These are phyloP conservation scores for Diospyros lotus DNA, from an alignment of 148 eudicot species.

Conservation along the genomic window DNA sequence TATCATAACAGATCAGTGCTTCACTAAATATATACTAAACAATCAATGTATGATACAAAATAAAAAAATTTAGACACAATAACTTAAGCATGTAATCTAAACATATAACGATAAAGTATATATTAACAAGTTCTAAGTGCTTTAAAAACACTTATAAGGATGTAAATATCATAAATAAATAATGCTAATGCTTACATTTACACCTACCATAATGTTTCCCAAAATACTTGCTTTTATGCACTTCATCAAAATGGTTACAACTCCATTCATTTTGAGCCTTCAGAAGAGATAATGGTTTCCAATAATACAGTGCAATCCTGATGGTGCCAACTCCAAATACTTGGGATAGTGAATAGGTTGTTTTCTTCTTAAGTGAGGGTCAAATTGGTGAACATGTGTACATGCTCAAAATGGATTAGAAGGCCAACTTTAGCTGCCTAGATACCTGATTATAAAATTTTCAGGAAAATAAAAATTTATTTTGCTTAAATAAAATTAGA, in stretches of 20 bases:
- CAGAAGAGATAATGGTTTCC: neutral
- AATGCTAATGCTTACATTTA: too few species aligned
- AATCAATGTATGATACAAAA: too few species aligned
- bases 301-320: neutral
- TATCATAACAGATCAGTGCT: too few species aligned
- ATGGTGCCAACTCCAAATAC: neutral
- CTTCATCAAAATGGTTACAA: neutral
- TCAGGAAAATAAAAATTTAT: neutral
- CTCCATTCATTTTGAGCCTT: neutral
- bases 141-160: neutral
- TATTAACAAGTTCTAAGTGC: neutral
- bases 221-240: too few species aligned
- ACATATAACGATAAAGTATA: too few species aligned
- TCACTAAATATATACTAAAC: too few species aligned
- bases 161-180: too few species aligned
- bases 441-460: neutral
- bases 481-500: too few species aligned
- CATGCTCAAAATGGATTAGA: neutral
- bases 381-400: neutral
- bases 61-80: too few species aligned
- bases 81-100: too few species aligned
- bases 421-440: neutral
- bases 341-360: neutral
- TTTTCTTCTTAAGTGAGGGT: too few species aligned
- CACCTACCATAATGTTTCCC: too few species aligned